Evolutionary conservation across 495 filamentous ascomycete genomes (phyloP).

Genomic region (Podospora pseudoanserina): DNA sequence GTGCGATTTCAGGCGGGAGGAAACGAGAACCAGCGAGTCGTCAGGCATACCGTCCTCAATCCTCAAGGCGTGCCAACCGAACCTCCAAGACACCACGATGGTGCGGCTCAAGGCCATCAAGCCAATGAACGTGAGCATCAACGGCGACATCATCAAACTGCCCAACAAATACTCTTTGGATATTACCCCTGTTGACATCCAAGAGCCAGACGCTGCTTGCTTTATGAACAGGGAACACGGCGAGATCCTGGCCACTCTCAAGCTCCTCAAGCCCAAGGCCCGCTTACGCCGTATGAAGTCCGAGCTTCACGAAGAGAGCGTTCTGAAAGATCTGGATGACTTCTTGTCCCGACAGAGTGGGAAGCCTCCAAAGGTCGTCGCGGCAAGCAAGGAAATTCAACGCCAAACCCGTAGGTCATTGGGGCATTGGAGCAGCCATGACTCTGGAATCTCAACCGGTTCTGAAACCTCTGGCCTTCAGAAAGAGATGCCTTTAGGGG

Average conservation of each 20-base stretch:
- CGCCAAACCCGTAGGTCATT: not conserved
- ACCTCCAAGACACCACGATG: conserved; percentile 8
- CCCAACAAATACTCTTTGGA: conserved; percentile 29
- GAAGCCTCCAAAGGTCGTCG: not conserved
- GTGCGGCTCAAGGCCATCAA: conserved; percentile 22
- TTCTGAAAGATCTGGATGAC: conserved; percentile 13
- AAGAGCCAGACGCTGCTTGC: not conserved
- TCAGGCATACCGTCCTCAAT: not conserved
- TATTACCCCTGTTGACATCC: conserved; percentile 13
- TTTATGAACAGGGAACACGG: not conserved
- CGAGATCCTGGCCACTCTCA: conserved; percentile 18
- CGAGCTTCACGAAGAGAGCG: not conserved
- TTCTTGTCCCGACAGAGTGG: not conserved
- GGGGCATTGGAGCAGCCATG: not conserved
- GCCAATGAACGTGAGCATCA: conserved; percentile 23
- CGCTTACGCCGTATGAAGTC: conserved; percentile 9
- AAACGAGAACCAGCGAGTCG: not conserved
- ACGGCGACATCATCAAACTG: conserved; percentile 24
- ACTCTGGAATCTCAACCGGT: not conserved
- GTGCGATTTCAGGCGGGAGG: not conserved
- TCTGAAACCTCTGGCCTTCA: not conserved
- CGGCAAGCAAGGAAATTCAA: not conserved
- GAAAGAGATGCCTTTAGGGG: not conserved
- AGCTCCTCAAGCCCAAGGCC: conserved; percentile 7
- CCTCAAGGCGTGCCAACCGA: not conserved